phyloP scores from a whole-genome alignment of 257 asterid genomes.

The Cordia subcordata region DNA sequence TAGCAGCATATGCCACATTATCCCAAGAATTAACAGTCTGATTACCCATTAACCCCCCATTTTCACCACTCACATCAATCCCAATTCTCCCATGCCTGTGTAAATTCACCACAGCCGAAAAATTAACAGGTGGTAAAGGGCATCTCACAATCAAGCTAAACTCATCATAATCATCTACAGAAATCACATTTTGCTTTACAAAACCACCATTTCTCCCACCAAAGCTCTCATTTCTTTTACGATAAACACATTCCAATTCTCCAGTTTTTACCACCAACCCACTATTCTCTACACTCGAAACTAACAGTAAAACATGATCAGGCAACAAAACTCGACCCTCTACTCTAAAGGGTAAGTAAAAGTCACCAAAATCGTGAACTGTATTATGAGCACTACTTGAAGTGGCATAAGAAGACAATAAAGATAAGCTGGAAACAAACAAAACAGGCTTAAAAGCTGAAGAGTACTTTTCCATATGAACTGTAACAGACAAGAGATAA shows the following conservation, averaged over 20 bases:
- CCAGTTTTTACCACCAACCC: constrained; percentile 20
- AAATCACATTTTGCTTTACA: constrained; percentile 36
- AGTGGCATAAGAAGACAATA: constrained; percentile 48
- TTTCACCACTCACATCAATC: constrained; percentile 11
- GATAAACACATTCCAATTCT: constrained; percentile 59
- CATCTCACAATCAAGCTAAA: constrained; percentile 62
- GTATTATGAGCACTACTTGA: constrained; percentile 28
- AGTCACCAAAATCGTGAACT: constrained; percentile 31
- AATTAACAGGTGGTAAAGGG: constrained; percentile 56
- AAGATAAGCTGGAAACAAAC: constrained; percentile 56
- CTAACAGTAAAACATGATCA: constrained; percentile 68
- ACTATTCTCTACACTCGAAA: constrained; percentile 22
- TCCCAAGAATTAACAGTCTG: constrained; percentile 58
- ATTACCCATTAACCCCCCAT: constrained; percentile 23
- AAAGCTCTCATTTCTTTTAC: constrained; percentile 8
- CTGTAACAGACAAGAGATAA: constrained; percentile 36
- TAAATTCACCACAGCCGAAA: constrained; percentile 45
- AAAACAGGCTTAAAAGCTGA: constrained; percentile 68
- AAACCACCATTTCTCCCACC: constrained; percentile 13
- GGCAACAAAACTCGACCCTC: constrained; percentile 76
- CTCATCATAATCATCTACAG: constrained; percentile 68
- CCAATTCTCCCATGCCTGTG: constrained; percentile 25
- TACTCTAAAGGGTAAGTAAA: constrained; percentile 30
- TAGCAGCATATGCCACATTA: constrained; percentile 61
- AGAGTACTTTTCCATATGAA: constrained; percentile 30